These are phyloP conservation scores for Trametes hirsuta DNA, from an alignment of 1,284 basidiomycete species.

Conservation along the genomic window DNA sequence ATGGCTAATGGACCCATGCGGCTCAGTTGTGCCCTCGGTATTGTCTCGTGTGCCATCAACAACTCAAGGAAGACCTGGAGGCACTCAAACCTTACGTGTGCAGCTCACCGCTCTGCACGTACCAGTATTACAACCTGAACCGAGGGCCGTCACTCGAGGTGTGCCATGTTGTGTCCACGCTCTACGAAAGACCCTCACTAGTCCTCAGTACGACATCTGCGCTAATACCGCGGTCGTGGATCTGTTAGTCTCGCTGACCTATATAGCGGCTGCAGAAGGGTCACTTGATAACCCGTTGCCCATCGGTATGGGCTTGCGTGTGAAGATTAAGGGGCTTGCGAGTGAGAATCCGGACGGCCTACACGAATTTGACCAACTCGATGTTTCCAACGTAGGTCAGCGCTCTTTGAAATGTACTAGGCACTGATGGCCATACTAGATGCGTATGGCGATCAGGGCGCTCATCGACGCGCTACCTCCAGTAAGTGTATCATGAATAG, in stretches of 20 bases:
- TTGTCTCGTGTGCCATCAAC: slow-evolving; percentile 66
- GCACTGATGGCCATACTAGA: slow-evolving; percentile 32
- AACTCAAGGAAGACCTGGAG: slow-evolving; percentile 52
- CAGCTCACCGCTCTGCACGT: slow-evolving; percentile 58
- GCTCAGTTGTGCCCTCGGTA: slow-evolving; percentile 60
- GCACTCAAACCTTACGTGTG: slow-evolving; percentile 72
- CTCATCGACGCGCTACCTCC: slow-evolving; percentile 53
- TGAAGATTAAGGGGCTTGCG: slow-evolving; percentile 30
- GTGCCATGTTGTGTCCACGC: slow-evolving; percentile 1
- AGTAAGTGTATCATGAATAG: slow-evolving; percentile 34
- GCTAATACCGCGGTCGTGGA: slow-evolving; percentile 61
- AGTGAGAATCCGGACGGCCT: slow-evolving; percentile 38
- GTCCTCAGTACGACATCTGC: slow-evolving; percentile 59
- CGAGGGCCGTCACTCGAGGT: slow-evolving; percentile 67
- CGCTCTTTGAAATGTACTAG: not conserved
- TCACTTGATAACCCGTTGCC: slow-evolving; percentile 59
- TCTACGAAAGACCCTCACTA: not conserved
- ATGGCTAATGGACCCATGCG: not conserved
- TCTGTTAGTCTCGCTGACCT: slow-evolving; percentile 62
- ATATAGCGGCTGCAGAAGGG: slow-evolving; percentile 52
- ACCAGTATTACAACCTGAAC: slow-evolving; percentile 65
- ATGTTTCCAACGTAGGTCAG: slow-evolving; percentile 36
- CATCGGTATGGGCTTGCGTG: slow-evolving; percentile 57
- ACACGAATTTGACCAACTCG: slow-evolving; percentile 53
- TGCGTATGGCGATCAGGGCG: slow-evolving; percentile 46